Evolutionary conservation across 1,284 basidiomycete genomes (phyloP), one percentile per base, ranked within the genome.

Genomic region (Papiliotrema fonsecae): DNA sequence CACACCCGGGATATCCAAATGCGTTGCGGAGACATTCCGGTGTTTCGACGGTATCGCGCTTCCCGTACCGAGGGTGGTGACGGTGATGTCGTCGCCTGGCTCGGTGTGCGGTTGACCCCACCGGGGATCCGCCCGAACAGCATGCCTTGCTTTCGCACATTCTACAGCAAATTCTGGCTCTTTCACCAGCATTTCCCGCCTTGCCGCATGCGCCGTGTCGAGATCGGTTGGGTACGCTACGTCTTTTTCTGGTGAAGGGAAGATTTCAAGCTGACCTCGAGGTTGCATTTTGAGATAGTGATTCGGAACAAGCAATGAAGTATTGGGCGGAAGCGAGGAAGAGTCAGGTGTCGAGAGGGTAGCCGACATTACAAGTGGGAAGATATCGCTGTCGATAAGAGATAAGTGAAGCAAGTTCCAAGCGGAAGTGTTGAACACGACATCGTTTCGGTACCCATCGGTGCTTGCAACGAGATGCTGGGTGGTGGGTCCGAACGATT

Each of bases 11-110:
- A 89, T 82, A 44, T 79, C 77, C 18, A 94, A 70, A 4, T 91
- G 76, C 0, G 85, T 89, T 0, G 82, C 78, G 6, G 86, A 87
- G 0, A 93, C 91, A 64, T 93, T 94, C 45, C 90, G 80, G 63
- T 88, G 88, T 65, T 84, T 87, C 36, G 80, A 86, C 0, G 92
- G 88, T 27, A 87, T 70, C 0, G 90, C 86, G 61, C 89, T 93
- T 4, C 88, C 88, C 0, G 93, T 97, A 1, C 93, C 93, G 1
- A 97, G 77, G 0, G 92, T 81, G 3, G 87, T 81, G 35, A 97
- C 75, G 2, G 76, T 74, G 11, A 97, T 79, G 49, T 87, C 79
- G 42, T 81, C 79, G 1, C 87, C 85, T 16, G 75, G 76, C 43
- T 61, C 27, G 6, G 39, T 3, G 16, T 30, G 5, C 13, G 46